Conservation (phyloP, 2,329 filamentous ascomycete species). For the Metarhizium guizhouense region DNA sequence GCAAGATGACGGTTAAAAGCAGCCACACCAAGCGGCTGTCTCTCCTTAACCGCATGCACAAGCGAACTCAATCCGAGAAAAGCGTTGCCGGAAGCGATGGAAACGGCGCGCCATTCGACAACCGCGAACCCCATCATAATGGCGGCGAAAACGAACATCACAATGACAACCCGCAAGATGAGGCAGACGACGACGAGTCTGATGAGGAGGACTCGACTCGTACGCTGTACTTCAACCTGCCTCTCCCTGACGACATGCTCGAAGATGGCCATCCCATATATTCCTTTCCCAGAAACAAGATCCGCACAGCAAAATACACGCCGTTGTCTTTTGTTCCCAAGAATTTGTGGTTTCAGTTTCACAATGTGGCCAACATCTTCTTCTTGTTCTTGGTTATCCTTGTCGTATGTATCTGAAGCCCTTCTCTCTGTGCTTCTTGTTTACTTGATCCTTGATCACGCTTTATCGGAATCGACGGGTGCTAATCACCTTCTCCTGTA, state of each 20-base stretch:
- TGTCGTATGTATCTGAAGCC: conserved; percentile 54
- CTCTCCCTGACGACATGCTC: conserved; percentile 63
- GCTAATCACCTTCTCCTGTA: conserved; percentile 28
- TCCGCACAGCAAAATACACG: conserved; percentile 95
- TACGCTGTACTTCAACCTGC: conserved; percentile 76
- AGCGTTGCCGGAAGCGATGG: conserved; percentile 39
- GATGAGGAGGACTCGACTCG: conserved; percentile 35
- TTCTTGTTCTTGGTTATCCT: conserved; percentile 96
- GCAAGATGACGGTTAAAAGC: conserved; percentile 67
- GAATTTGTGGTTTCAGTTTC: conserved; percentile 95
- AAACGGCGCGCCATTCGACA: conserved; percentile 16
- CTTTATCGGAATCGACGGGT: neutral
- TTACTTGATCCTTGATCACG: neutral
- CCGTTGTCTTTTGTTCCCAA: conserved; percentile 91
- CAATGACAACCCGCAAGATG: conserved; percentile 20
- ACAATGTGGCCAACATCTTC: conserved; percentile 97
- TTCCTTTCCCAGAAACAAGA: conserved; percentile 84
- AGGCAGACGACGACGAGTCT: conserved; percentile 27
- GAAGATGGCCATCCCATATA: conserved; percentile 67
- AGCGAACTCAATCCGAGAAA: conserved; percentile 58
- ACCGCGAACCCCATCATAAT: conserved; percentile 18
- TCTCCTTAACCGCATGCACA: conserved; percentile 67
- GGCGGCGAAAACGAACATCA: conserved; percentile 18
- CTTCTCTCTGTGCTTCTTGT: neutral
- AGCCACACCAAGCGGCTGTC: conserved; percentile 73